Evolutionary conservation across 345 rosid genomes (phyloP), one percentile per base, ranked within the genome.

Genomic region (Zanthoxylum bungeanum): DNA sequence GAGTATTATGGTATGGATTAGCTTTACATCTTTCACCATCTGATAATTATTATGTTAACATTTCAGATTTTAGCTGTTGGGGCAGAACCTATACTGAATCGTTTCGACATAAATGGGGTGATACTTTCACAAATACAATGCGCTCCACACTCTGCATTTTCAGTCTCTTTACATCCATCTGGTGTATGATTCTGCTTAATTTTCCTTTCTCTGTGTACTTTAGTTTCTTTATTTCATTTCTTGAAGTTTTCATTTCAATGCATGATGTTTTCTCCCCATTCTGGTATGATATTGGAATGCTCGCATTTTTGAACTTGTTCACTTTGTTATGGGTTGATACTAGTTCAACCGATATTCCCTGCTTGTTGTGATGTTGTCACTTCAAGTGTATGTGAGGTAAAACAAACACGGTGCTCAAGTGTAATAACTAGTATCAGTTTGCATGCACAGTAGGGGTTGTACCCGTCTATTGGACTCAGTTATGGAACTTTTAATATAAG

Each of bases 11-110:
- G 16, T 39, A 21, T 37, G 37, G 3, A 25, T 66, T 16, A 3
- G 16, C 12, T 53, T 24, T 39, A 24, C 5, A 2, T 11, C n/a
- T 55, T 66, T 42, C 47, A 39, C 28, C 19, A 36, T 9, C 66
- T 68, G 24, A 64, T 52, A 64, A 47, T 66, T 19, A n/a, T 51
- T 72, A 5, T 74, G 40, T 77, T 33, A 16, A 52, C 27, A 55
- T 72, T 69, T 75, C 90, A 95, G 98, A 89, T 95, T 62, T 80
- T 95, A 80, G 85, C 89, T 51, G 99, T 91, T 47, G 98, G 96
- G 73, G 82, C 98, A 50, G 94, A 89, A 74, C 91, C 98, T 78
- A 53, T 91, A 68, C 81, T 91, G 50, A 80, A 80, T 59, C 94
- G 92, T 50, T 91, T 78, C 22, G 93, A 91, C 84, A 81, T 92